phyloP scores from a whole-genome alignment of 257 asterid genomes.

The Verbena officinalis region DNA sequence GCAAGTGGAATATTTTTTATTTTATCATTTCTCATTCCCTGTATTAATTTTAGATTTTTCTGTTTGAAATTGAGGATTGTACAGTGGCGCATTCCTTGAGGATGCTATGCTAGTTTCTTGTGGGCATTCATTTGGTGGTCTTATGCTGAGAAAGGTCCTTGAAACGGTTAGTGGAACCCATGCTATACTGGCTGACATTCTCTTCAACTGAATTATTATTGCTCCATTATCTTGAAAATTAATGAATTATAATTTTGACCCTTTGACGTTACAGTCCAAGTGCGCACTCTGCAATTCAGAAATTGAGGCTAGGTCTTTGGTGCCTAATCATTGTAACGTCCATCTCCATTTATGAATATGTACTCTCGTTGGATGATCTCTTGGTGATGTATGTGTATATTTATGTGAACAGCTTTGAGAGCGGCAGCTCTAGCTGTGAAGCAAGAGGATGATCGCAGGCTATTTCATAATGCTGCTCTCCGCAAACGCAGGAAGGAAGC shows the following conservation, averaged over 20 bases:
- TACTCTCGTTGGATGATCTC: slow-evolving; percentile 16
- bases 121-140: slow-evolving; percentile 99
- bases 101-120: slow-evolving; percentile 94
- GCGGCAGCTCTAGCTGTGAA: slow-evolving; percentile 94
- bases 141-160: slow-evolving; percentile 79
- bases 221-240: slow-evolving; percentile 7
- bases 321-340: slow-evolving; percentile 82
- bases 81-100: slow-evolving; percentile 92
- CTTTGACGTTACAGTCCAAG: slow-evolving; percentile 67
- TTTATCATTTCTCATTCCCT: slow-evolving; percentile 6
- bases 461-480: slow-evolving; percentile 82
- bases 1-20: not conserved
- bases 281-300: slow-evolving; percentile 82
- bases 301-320: slow-evolving; percentile 67
- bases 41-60: slow-evolving; percentile 24
- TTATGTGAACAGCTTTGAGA: slow-evolving; percentile 64
- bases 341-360: slow-evolving; percentile 16
- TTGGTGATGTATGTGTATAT: slow-evolving; percentile 30
- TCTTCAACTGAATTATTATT: slow-evolving; percentile 13
- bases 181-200: too few relatives aligned
- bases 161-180: slow-evolving; percentile 65
- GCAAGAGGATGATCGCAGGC: slow-evolving; percentile 94
- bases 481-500: slow-evolving; percentile 95
- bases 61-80: slow-evolving; percentile 41
- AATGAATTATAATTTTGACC: slow-evolving; percentile 25